Base-by-base conservation (phyloP, 176 grass and related monocot species). In the Olyra latifolia region DNA sequence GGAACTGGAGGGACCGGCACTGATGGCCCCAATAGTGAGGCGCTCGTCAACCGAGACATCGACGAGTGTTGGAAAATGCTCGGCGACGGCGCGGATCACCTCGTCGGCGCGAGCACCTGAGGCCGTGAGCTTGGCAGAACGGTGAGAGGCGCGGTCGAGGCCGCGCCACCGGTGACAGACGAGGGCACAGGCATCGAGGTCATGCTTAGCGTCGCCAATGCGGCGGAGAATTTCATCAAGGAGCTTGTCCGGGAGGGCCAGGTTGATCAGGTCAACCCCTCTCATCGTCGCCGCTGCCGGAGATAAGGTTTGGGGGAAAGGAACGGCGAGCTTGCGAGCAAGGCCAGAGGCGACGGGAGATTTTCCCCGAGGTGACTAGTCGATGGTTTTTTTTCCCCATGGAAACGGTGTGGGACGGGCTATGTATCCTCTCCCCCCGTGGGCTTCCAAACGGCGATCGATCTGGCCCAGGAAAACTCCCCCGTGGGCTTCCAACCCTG, bases 141-240 rank as follows among this genome's bases (percentile, higher is more conserved):
- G 79, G 61, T 87, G 88, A 15, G 76, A 88, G 6, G 82, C 83
- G 53, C 89, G 89, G 47, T 97, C 94, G 16, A 88, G 77, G 66
- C 57, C 62, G 76, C 66, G 74, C 94, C 94, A 97, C 52, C 86
- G 83, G 72, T 79, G 82, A 75, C 91, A 97, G 16, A 92, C 89
- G 59, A 97, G 84, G 16, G 91, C 48, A 66, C 89, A 97, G 22
- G 89, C 82, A 71, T 92, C 94, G 19, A 74, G 80, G 86, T 97
- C 91, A 55, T 82, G 50, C 75, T 97, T 97, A 28, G 30, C 45
- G 49, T 23, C 57, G 35, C 84, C 87, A 5, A 97, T 66, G 38
- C 82, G 82, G 40, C 82, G 76, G 43, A 97, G 73, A 29, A 97
- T 84, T 16, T 89, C 84, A 20, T 81, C 61, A 9, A 97, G 62